A percentile compares a stretch with the other conserved stretches of the same genome.
These are phyloP conservation scores for Kwoniella shandongensis DNA, from an alignment of 768 basidiomycete species.

Conservation along the genomic window DNA sequence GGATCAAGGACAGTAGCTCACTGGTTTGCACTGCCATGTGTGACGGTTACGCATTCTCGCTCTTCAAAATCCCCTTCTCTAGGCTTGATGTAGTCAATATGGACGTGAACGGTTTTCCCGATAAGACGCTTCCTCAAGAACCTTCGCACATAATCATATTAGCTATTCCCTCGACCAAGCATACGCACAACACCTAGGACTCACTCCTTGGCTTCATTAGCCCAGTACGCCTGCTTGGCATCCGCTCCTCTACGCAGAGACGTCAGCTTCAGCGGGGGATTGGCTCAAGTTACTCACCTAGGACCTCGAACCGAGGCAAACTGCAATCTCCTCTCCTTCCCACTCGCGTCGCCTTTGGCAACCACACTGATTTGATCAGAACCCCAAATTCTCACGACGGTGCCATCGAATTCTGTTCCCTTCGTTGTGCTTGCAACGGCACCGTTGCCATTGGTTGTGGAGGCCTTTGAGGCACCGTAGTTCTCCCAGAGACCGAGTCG, in stretches of 20 bases:
- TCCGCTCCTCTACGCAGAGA: conserved; percentile 67
- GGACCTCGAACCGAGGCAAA: conserved; percentile 85
- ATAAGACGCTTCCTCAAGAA: conserved; percentile 89
- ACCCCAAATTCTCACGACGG: conserved; percentile 83
- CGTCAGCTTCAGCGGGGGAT: neutral
- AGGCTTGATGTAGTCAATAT: conserved; percentile 84
- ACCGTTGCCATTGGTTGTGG: conserved; percentile 24
- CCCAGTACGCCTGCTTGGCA: conserved; percentile 79
- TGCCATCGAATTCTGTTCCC: conserved; percentile 66
- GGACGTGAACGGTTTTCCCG: conserved; percentile 59
- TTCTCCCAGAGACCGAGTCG: conserved; percentile 55
- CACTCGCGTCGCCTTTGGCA: conserved; percentile 62
- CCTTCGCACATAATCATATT: conserved; percentile 25
- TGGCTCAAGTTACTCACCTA: conserved; percentile 58
- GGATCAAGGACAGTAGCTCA: conserved; percentile 54
- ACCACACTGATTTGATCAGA: conserved; percentile 84
- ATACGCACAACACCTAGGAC: conserved; percentile 6
- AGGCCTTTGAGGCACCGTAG: conserved; percentile 43
- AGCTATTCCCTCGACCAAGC: neutral
- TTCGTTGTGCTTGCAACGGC: conserved; percentile 33
- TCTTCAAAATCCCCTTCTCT: conserved; percentile 91
- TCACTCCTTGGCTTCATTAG: conserved; percentile 81
- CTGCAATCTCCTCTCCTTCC: conserved; percentile 78
- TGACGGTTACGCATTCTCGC: conserved; percentile 85
- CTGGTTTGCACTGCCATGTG: conserved; percentile 77